Evolutionary conservation across 148 eudicot species (phyloP).

Genomic region (Chenopodium suecicum): DNA sequence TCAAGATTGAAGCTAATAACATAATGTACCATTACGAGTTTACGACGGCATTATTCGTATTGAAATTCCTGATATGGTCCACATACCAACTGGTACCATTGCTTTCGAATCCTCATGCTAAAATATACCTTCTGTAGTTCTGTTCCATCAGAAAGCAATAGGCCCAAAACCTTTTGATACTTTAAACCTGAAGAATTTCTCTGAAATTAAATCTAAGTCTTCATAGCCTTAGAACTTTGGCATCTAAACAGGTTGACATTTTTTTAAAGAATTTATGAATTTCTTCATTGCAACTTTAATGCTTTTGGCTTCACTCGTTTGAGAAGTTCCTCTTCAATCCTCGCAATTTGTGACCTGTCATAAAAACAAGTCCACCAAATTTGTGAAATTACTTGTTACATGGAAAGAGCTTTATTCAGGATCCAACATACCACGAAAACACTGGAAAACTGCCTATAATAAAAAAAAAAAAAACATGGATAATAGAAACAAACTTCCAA

Average conservation of each 20-base stretch:
- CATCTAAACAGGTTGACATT: background rate
- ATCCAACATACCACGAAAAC: background rate
- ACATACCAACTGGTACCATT: background rate
- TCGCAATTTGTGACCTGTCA: background rate
- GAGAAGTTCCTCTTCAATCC: background rate
- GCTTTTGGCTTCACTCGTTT: background rate
- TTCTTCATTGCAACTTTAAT: background rate
- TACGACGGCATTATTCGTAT: background rate
- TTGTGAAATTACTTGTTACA: background rate
- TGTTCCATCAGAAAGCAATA: background rate
- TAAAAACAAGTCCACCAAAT: background rate
- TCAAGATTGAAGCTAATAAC: constrained; percentile 4
- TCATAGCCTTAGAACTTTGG: background rate
- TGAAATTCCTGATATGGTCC: background rate
- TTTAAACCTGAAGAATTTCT: background rate
- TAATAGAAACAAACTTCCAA: background rate
- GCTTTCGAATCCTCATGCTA: constrained; percentile 1
- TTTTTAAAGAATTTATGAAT: background rate
- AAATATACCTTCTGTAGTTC: background rate
- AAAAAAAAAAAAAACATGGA: background rate
- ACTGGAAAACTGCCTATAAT: background rate
- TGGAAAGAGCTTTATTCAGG: constrained; percentile 2
- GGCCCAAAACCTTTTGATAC: background rate
- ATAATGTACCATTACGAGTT: background rate
- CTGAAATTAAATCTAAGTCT: background rate